Percentiles rank a stretch among this genome's conserved stretches.
These are phyloP conservation scores for Prunus mira DNA, from an alignment of 306 rosid species.

Conservation along the genomic window DNA sequence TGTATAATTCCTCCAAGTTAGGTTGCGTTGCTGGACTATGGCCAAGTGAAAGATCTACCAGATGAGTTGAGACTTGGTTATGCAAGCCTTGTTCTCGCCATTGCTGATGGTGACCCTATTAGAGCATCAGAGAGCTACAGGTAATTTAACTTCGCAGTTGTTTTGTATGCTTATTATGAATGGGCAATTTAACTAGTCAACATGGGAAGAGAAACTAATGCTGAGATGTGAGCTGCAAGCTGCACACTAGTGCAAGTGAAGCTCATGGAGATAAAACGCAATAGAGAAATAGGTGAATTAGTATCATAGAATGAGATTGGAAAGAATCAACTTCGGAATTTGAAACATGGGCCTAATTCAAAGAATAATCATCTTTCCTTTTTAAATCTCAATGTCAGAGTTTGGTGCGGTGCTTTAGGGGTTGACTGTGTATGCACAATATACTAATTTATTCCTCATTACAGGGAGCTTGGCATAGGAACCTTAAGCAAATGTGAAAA, in stretches of 20 bases:
- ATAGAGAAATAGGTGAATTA: neutral
- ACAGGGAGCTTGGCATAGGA: constrained; percentile 84
- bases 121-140: constrained; percentile 78
- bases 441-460: constrained; percentile 20
- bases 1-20: constrained; percentile 29
- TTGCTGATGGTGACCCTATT: constrained; percentile 73
- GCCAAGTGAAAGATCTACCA: constrained; percentile 99
- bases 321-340: constrained; percentile 4
- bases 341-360: constrained; percentile 6
- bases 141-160: constrained; percentile 32
- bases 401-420: neutral
- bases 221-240: neutral
- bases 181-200: neutral
- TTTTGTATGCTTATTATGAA: neutral
- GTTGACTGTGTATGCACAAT: constrained; percentile 9
- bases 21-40: constrained; percentile 96
- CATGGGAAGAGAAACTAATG: constrained; percentile 13
- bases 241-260: neutral
- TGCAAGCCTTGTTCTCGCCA: constrained; percentile 83
- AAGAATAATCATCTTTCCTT: neutral
- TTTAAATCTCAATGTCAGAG: neutral
- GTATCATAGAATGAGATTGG: constrained; percentile 7
- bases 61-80: constrained; percentile 84
- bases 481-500: constrained; percentile 69
- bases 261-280: neutral